Evolutionary conservation across 73 alveolate species (phyloP).

Genomic region (Tetrahymena borealis): DNA sequence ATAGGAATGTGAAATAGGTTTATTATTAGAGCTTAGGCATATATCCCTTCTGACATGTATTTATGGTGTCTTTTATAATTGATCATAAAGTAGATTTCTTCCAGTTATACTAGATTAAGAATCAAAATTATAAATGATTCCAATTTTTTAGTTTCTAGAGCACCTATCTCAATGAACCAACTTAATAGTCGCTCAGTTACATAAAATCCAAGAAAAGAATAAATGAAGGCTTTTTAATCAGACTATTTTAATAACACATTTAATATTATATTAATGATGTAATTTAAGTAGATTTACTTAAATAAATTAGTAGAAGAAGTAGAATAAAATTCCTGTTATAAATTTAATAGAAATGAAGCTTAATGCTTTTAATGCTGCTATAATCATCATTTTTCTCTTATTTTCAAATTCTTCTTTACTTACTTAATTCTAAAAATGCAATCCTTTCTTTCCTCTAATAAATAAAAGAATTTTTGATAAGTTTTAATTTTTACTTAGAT

Average conservation of each 20-base stretch:
- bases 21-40: not conserved
- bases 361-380: not conserved
- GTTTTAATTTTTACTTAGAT: too few relatives aligned
- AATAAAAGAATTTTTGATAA: too few relatives aligned
- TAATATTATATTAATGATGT: too few relatives aligned
- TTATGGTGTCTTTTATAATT: not conserved
- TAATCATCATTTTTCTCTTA: too few relatives aligned
- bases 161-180: not conserved
- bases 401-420: too few relatives aligned
- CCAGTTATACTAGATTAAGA: not conserved
- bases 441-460: too few relatives aligned
- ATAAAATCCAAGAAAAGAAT: not conserved
- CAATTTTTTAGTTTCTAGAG: not conserved
- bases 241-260: not conserved
- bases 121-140: not conserved
- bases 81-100: not conserved
- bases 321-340: not conserved
- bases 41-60: not conserved
- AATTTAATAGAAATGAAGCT: not conserved
- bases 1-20: not conserved
- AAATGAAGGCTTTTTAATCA: not conserved
- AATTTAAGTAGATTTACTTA: not conserved
- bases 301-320: not conserved
- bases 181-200: not conserved
- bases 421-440: too few relatives aligned